Conservation (phyloP, 768 basidiomycete genomes). For the Collybia sordida region DNA sequence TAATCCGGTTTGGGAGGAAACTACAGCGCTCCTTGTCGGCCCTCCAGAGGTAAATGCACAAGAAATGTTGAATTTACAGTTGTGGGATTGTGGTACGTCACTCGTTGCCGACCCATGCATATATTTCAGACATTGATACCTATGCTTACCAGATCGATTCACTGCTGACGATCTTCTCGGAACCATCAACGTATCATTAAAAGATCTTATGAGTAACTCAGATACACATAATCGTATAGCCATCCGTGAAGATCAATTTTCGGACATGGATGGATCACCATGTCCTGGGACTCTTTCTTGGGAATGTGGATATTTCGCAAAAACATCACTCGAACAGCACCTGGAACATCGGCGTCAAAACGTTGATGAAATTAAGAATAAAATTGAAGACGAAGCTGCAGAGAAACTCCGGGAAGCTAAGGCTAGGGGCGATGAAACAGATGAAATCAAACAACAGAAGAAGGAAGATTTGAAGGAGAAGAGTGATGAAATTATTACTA, state of each 20-base stretch:
- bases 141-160: constrained; percentile 28
- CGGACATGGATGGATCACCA: constrained; percentile 23
- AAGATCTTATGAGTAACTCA: constrained; percentile 28
- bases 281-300: constrained; percentile 41
- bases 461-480: constrained; percentile 34
- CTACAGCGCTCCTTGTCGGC: constrained; percentile 58
- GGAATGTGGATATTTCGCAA: constrained; percentile 53
- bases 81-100: constrained; percentile 68
- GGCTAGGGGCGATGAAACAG: constrained; percentile 16
- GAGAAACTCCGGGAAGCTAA: constrained; percentile 47
- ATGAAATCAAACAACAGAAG: constrained; percentile 37
- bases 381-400: constrained; percentile 41
- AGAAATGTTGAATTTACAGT: constrained; percentile 61
- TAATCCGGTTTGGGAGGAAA: constrained; percentile 72
- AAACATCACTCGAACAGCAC: constrained; percentile 42
- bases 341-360: constrained; percentile 28
- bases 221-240: constrained; percentile 46
- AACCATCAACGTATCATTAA: constrained; percentile 40
- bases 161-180: constrained; percentile 53
- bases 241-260: constrained; percentile 46
- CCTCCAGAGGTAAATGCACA: constrained; percentile 65
- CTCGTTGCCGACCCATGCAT: not conserved
- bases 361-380: constrained; percentile 32
- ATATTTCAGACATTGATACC: not conserved
- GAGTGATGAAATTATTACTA: constrained; percentile 37